phyloP scores from a whole-genome alignment of 106 monocot genomes.

The Acanthochlamys bracteata region DNA sequence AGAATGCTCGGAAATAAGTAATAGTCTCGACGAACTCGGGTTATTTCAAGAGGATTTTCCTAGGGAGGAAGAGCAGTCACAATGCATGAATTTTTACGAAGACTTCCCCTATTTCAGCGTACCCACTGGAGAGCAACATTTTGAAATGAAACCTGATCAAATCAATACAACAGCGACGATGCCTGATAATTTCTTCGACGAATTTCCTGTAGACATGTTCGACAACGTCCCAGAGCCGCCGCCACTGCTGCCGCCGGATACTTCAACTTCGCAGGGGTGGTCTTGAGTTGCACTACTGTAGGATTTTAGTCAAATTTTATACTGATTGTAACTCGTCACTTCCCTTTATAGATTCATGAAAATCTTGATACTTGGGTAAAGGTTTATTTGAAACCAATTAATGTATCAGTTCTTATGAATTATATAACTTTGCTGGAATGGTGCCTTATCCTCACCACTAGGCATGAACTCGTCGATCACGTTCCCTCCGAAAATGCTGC shows the following conservation, averaged over 20 bases:
- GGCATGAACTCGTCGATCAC: slow-evolving; percentile 64
- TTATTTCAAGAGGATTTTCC: slow-evolving; percentile 3
- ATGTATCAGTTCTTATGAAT: too few species aligned
- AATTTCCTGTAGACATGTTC: slow-evolving; percentile 48
- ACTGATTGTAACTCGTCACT: too few species aligned
- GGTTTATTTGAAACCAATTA: too few species aligned
- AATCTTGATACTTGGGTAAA: too few species aligned
- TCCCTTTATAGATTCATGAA: too few species aligned
- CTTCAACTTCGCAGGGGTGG: too few species aligned
- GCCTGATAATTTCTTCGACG: slow-evolving; percentile 40
- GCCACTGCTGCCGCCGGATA: too few species aligned
- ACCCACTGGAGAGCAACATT: not conserved
- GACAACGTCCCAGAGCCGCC: slow-evolving; percentile 27
- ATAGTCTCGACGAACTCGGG: slow-evolving; percentile 11
- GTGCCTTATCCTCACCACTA: slow-evolving; percentile 40
- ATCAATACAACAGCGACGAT: not conserved
- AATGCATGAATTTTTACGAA: not conserved
- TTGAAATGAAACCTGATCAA: not conserved
- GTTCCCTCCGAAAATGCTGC: slow-evolving; percentile 48
- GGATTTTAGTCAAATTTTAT: too few species aligned
- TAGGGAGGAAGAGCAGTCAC: slow-evolving; percentile 1
- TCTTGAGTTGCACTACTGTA: too few species aligned
- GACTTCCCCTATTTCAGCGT: slow-evolving; percentile 14
- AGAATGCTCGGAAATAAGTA: slow-evolving; percentile 13
- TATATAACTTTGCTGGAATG: too few species aligned